Evolutionary conservation across 805 yeast genomes (phyloP).

Genomic region (Yarrowia sp.): DNA sequence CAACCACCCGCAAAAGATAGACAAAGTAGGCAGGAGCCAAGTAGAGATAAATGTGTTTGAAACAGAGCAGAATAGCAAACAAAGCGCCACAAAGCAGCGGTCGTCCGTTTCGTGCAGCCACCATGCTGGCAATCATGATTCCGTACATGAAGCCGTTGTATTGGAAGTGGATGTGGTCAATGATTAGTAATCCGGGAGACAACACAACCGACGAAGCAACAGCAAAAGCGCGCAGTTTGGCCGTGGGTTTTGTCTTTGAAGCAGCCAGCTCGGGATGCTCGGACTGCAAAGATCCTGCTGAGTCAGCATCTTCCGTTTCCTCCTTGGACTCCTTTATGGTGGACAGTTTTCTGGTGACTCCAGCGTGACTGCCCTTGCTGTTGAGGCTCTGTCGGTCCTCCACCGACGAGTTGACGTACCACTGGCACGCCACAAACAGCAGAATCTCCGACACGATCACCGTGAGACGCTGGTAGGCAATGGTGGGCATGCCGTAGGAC

Average conservation of each 20-base stretch:
- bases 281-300: not conserved
- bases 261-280: not conserved
- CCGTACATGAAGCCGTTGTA: constrained; percentile 95
- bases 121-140: constrained; percentile 66
- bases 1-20: constrained; percentile 53
- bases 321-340: constrained; percentile 30
- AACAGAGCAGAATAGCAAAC: constrained; percentile 78
- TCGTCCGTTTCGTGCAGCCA: constrained; percentile 59
- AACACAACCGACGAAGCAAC: constrained; percentile 77
- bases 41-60: constrained; percentile 90
- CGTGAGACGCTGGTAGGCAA: constrained; percentile 74
- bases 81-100: constrained; percentile 55
- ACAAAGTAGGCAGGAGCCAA: constrained; percentile 92
- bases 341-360: constrained; percentile 7
- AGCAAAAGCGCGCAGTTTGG: constrained; percentile 57
- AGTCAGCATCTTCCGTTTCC: not conserved
- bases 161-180: constrained; percentile 96
- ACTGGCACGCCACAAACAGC: constrained; percentile 65
- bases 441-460: constrained; percentile 76
- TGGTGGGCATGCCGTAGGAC: constrained; percentile 69
- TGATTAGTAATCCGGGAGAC: constrained; percentile 84
- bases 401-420: constrained; percentile 51
- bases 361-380: not conserved
- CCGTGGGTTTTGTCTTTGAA: constrained; percentile 24
- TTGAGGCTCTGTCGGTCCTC: constrained; percentile 30